phyloP scores from a whole-genome alignment of 345 rosid genomes.

The Theobroma cacao region DNA sequence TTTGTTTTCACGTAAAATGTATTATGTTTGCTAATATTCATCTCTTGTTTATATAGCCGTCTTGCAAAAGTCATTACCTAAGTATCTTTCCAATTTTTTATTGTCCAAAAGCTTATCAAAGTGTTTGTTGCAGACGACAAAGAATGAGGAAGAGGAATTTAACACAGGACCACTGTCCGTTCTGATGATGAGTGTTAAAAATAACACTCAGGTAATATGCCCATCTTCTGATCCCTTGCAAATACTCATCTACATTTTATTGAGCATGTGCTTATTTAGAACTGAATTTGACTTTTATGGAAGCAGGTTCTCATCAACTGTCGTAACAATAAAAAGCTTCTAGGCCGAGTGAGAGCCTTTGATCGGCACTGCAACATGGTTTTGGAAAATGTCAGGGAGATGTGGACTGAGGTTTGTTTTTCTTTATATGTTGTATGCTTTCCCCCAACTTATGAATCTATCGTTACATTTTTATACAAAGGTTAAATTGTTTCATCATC shows the following conservation, averaged over 20 bases:
- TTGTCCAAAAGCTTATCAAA: background rate
- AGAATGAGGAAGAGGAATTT: conserved; percentile 95
- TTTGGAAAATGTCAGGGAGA: conserved; percentile 96
- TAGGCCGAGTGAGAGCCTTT: conserved; percentile 93
- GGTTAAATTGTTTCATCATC: background rate
- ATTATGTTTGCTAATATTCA: background rate
- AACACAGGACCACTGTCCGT: conserved; percentile 97
- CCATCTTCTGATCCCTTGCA: background rate
- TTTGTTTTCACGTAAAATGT: background rate
- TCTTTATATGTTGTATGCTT: background rate
- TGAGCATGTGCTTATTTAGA: background rate
- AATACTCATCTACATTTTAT: background rate
- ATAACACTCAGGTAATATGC: conserved; percentile 79
- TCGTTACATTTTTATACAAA: background rate
- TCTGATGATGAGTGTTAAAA: conserved; percentile 95
- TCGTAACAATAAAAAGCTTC: conserved; percentile 80
- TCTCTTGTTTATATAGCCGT: background rate
- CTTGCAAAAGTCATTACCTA: background rate
- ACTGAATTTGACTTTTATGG: background rate
- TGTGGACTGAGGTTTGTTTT: conserved; percentile 94
- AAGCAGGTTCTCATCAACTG: conserved; percentile 88
- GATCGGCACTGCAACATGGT: conserved; percentile 99
- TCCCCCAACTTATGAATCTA: background rate
- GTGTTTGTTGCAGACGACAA: conserved; percentile 32
- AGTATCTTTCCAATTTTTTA: background rate